phyloP scores from a whole-genome alignment of 2,329 filamentous ascomycete genomes.

The Pestalotiopsis sp. region DNA sequence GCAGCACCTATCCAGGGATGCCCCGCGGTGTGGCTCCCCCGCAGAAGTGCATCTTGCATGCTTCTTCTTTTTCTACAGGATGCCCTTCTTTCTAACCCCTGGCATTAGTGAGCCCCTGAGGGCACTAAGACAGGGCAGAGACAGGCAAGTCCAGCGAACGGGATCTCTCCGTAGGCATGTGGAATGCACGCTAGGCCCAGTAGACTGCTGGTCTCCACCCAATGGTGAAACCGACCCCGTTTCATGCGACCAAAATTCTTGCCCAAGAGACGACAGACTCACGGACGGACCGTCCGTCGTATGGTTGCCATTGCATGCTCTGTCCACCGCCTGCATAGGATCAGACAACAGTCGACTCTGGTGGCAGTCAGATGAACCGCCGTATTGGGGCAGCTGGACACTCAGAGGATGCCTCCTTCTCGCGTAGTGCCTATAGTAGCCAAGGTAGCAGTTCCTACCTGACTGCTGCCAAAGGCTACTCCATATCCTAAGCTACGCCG shows the following conservation, averaged over 20 bases:
- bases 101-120: conserved; percentile 3
- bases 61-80: conserved; percentile 4
- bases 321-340: background rate
- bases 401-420: background rate
- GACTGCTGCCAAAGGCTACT: background rate
- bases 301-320: background rate
- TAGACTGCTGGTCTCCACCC: conserved; percentile 4
- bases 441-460: no score
- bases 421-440: background rate
- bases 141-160: conserved; percentile 8
- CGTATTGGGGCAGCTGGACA: background rate
- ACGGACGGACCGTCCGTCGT: background rate
- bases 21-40: background rate
- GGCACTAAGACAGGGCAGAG: background rate
- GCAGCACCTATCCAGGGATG: background rate
- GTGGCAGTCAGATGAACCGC: background rate
- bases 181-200: conserved; percentile 1
- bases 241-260: conserved; percentile 2
- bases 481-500: background rate
- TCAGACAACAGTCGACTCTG: background rate
- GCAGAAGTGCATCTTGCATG: conserved; percentile 6
- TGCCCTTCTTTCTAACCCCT: background rate
- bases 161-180: background rate
- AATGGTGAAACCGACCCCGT: conserved; percentile 13
- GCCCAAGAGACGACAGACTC: background rate